Base-by-base conservation (phyloP, 805 yeast species). In the Ogataea saltuana region DNA sequence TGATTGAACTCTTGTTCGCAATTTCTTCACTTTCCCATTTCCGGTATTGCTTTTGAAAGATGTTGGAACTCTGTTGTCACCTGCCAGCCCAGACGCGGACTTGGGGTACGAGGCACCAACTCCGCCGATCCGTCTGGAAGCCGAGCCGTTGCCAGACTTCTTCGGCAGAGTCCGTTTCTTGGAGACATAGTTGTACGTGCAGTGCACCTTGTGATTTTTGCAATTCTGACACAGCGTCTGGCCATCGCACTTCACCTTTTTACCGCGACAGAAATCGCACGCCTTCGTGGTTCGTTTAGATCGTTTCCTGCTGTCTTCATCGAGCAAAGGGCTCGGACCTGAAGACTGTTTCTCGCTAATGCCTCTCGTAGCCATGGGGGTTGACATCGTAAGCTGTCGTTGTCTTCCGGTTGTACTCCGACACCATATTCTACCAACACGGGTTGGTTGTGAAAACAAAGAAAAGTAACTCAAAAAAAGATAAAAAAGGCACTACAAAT, bases 201-300 rank as follows among this genome's bases (percentile, higher is more conserved):
- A 76, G 3, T 39, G 39, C 4, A 56, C 46, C 19, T 58, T 59
- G 37, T 65, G 67, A 18, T 51, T 58, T 8, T 52, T 44, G 50
- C 83, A 75, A 29, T 65, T 64, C 6, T 62, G 50, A 48, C 83
- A 77, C 4, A 71, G 71, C 10, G 48, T 46, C 3, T 54, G 57
- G 0, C 80, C 78, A 53, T 77, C 75, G 52, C 83, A 77, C 49
- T 74, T 75, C 45, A 74, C 69, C 51, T 77, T 77, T 31, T 75
- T 64, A 41, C 55, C 55, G 13, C 81, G 59, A 49, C 83, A 77
- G 41, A 62, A 64, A 47, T 71, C 76, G 51, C 83, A 77, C 8
- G 80, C 81, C 34, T 68, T 64, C 4, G 70, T 55, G n/a, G 65
- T 65, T 37, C 77, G 50, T 17, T 53, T 54, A 2, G 46, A 11